Conservation (phyloP, 345 rosid genomes). For the Excoecaria cochinchinensis region DNA sequence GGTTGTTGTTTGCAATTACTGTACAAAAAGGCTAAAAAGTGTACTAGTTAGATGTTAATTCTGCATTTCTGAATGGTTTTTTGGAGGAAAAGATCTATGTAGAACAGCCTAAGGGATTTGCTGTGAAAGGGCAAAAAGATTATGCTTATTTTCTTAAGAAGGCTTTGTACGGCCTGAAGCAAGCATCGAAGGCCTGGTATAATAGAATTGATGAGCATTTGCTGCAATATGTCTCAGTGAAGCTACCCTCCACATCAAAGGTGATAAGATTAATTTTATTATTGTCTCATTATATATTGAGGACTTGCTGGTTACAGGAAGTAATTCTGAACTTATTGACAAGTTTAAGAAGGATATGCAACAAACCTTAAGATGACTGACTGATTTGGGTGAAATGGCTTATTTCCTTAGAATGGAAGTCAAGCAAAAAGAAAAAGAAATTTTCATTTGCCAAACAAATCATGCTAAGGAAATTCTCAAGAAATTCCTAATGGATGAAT, state of each 20-base stretch:
- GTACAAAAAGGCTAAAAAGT: background rate
- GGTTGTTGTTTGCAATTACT: background rate
- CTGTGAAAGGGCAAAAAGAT: no score
- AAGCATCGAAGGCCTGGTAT: background rate
- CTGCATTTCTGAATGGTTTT: no score
- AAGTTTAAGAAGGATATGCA: background rate
- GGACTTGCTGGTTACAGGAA: background rate
- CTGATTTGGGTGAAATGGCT: background rate
- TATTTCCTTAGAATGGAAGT: background rate
- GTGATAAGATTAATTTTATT: background rate
- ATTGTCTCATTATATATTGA: background rate
- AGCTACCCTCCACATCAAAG: no score
- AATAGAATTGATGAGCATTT: background rate
- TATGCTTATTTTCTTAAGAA: background rate
- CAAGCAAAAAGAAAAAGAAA: background rate
- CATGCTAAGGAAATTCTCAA: background rate
- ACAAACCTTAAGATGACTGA: background rate
- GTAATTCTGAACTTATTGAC: background rate
- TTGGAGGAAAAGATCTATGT: no score
- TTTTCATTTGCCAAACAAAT: background rate
- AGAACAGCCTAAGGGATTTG: no score
- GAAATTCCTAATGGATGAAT: background rate
- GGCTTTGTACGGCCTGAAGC: background rate
- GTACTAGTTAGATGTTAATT: no score
- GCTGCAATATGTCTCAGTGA: no score